Evolutionary conservation across 768 basidiomycete species (phyloP).

Genomic region (Tulasnella sp.): DNA sequence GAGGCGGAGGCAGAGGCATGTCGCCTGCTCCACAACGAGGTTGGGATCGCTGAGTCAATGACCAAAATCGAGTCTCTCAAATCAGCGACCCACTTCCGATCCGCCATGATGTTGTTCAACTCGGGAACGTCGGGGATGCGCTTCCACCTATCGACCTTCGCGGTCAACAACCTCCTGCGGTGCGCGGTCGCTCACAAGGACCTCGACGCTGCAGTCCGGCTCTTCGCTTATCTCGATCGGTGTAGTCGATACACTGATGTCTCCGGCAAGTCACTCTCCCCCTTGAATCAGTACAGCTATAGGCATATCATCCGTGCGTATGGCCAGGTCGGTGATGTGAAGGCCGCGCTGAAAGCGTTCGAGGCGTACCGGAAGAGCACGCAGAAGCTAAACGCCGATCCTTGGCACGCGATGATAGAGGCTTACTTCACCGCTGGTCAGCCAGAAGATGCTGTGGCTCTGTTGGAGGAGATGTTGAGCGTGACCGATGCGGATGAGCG

Average conservation of each 20-base stretch:
- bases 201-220: conserved; percentile 46
- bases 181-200: conserved; percentile 48
- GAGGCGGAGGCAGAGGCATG: conserved; percentile 31
- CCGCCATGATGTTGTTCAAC: conserved; percentile 65
- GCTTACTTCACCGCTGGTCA: conserved; percentile 56
- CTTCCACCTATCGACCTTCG: conserved; percentile 22
- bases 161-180: conserved; percentile 48
- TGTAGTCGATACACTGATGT: too few species aligned
- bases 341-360: conserved; percentile 49
- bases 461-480: conserved; percentile 64
- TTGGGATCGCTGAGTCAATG: conserved; percentile 17
- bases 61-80: conserved; percentile 27
- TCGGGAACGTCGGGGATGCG: conserved; percentile 35
- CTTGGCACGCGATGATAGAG: conserved; percentile 66
- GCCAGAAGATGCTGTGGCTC: conserved; percentile 48
- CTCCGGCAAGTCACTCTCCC: conserved; percentile 18
- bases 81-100: conserved; percentile 56
- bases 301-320: conserved; percentile 49
- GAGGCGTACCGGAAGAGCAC: conserved; percentile 35
- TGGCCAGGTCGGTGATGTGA: conserved; percentile 38
- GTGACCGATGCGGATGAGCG: conserved; percentile 23
- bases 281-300: conserved; percentile 29
- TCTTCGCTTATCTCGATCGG: conserved; percentile 53
- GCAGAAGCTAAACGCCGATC: conserved; percentile 8
- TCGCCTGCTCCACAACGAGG: conserved; percentile 20